A percentile compares a stretch with the other conserved stretches of the same genome.
Evolutionary conservation across 345 rosid genomes (phyloP).

Genomic region (Cardamine resedifolia): DNA sequence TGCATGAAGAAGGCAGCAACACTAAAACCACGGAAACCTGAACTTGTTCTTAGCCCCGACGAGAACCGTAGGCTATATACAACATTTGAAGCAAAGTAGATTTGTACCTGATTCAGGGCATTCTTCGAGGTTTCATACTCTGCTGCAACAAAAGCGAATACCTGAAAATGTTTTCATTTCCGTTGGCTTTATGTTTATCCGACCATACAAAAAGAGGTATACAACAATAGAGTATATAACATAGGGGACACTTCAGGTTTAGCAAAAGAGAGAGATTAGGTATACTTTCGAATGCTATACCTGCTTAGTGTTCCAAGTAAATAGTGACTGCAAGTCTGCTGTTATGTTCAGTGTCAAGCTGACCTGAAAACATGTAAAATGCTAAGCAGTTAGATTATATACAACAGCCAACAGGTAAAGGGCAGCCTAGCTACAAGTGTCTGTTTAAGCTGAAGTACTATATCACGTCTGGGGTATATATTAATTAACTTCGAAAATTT

Average conservation of each 20-base stretch:
- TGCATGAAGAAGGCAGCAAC: neutral
- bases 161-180: constrained; percentile 44
- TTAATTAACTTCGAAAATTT: neutral
- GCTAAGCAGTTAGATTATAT: neutral
- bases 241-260: neutral
- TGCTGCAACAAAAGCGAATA: constrained; percentile 83
- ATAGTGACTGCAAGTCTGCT: constrained; percentile 81
- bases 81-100: constrained; percentile 1
- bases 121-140: constrained; percentile 83
- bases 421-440: neutral
- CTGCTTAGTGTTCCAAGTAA: constrained; percentile 98
- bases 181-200: neutral
- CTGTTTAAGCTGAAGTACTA: neutral
- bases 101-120: constrained; percentile 75
- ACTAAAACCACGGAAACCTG: neutral
- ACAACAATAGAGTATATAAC: neutral
- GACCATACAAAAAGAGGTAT: neutral
- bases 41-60: neutral
- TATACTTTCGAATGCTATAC: constrained; percentile 37
- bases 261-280: constrained; percentile 3
- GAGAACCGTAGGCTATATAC: neutral
- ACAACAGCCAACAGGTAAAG: neutral
- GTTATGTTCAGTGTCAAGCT: constrained; percentile 89
- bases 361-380: constrained; percentile 52
- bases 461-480: neutral